These are phyloP conservation scores for Choiromyces venosus DNA, from an alignment of 495 filamentous ascomycete species.

Conservation along the genomic window DNA sequence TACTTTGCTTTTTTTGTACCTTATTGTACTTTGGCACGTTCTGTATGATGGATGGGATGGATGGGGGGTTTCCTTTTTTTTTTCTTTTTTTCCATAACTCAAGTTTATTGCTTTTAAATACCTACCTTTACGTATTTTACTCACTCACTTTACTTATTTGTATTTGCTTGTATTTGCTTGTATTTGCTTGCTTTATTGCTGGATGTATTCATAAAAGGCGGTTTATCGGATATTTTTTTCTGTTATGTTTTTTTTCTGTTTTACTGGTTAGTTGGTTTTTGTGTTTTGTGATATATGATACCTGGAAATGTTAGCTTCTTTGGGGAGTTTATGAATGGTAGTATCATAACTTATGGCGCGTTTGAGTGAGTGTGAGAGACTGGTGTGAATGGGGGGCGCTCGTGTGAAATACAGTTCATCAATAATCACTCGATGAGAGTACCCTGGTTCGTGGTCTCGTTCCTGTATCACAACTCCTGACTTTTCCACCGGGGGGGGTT, in stretches of 20 bases:
- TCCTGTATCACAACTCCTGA: too few species aligned
- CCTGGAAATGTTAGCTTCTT: not conserved
- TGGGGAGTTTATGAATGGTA: too few species aligned
- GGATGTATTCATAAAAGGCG: not conserved
- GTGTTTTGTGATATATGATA: too few species aligned
- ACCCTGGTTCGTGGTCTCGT: too few species aligned
- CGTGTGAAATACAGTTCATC: too few species aligned
- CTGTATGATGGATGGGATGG: constrained; percentile 3
- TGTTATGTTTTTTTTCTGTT: not conserved
- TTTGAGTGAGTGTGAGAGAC: too few species aligned
- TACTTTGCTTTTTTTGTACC: not conserved
- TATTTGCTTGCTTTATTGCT: not conserved
- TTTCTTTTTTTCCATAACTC: not conserved
- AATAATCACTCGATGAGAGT: too few species aligned
- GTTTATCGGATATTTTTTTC: not conserved
- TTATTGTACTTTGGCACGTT: not conserved
- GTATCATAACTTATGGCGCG: too few species aligned
- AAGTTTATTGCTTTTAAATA: too few species aligned
- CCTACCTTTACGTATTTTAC: too few species aligned
- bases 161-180: not conserved
- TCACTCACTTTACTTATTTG: not conserved
- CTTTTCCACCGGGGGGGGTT: too few species aligned
- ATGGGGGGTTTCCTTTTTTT: not conserved
- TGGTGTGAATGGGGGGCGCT: too few species aligned
- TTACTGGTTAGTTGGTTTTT: not conserved